Percentiles rank a stretch among this genome's conserved stretches.
Evolutionary conservation across 139 green algal species (phyloP).

Genomic region (Auxenochlorella pyrenoidosa): DNA sequence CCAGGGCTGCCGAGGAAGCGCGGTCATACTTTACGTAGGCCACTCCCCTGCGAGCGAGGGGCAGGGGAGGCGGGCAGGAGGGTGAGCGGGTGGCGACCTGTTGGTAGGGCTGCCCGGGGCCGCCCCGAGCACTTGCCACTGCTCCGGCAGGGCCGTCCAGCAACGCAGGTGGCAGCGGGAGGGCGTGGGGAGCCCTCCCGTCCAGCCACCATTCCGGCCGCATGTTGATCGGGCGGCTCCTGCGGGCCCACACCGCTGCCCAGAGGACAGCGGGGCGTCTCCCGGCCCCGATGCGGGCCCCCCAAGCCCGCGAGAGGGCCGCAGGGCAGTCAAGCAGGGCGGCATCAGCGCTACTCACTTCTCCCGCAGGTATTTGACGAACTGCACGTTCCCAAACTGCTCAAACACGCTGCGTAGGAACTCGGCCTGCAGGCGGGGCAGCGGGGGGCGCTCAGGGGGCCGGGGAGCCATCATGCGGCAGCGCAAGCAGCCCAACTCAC

Average conservation of each 20-base stretch:
- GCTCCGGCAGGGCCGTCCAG: not conserved
- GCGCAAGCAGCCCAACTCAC: slow-evolving; percentile 23
- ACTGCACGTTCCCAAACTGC: slow-evolving; percentile 45
- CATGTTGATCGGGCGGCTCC: slow-evolving; percentile 5
- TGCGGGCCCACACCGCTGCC: not conserved
- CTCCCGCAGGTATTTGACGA: slow-evolving; percentile 57
- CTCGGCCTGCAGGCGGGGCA: slow-evolving; percentile 45
- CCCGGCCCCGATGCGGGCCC: not conserved
- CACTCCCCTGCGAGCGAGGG: slow-evolving; percentile 56
- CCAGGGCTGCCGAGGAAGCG: slow-evolving; percentile 78
- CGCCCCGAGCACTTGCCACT: not conserved
- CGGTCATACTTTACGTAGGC: slow-evolving; percentile 92
- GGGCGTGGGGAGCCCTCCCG: not conserved
- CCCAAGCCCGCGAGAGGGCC: not conserved
- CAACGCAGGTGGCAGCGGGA: not conserved
- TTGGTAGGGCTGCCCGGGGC: no score
- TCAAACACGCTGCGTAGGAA: slow-evolving; percentile 53
- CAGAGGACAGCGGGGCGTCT: not conserved
- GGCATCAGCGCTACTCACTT: slow-evolving; percentile 42
- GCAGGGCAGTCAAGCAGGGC: slow-evolving; percentile 12
- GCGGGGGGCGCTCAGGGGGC: slow-evolving; percentile 7
- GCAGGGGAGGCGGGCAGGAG: not conserved
- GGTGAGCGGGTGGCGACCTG: not conserved
- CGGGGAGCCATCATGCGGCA: not conserved
- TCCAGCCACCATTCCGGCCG: not conserved